These are phyloP conservation scores for Mycena citricolor DNA, from an alignment of 1,284 basidiomycete species.

Conservation along the genomic window DNA sequence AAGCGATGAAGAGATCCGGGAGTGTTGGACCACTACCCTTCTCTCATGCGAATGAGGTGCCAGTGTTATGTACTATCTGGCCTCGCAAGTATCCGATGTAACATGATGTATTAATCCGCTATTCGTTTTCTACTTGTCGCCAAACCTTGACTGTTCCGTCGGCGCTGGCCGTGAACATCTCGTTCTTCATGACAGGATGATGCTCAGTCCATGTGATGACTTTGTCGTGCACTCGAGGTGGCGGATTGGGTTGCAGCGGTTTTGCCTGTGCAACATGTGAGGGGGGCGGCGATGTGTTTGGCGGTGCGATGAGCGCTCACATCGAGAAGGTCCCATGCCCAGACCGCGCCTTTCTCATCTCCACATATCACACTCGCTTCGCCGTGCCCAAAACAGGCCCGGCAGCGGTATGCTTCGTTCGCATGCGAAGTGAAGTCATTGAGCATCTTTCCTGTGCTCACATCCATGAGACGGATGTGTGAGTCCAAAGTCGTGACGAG, in stretches of 20 bases:
- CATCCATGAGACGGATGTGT: conserved; percentile 85
- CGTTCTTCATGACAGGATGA: conserved; percentile 77
- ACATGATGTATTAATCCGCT: conserved; percentile 7
- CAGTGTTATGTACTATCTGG: no score
- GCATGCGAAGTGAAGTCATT: conserved; percentile 83
- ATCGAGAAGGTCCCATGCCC: conserved; percentile 92
- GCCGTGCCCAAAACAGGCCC: conserved; percentile 79
- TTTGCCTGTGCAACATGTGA: conserved; percentile 53
- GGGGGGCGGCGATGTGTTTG: no score
- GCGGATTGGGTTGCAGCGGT: conserved; percentile 62
- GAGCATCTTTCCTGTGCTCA: conserved; percentile 78
- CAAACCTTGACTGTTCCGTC: conserved; percentile 87
- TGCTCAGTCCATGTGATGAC: conserved; percentile 90
- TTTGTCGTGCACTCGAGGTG: conserved; percentile 75
- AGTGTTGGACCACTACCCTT: conserved; percentile 1
- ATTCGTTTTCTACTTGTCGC: conserved; percentile 35
- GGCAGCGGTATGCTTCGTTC: conserved; percentile 76
- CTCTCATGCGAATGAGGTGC: no score
- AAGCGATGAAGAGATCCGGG: no score
- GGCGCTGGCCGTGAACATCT: conserved; percentile 85
- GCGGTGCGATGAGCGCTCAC: no score
- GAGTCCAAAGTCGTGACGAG: conserved; percentile 85
- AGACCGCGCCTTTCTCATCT: conserved; percentile 86
- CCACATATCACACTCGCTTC: conserved; percentile 85
- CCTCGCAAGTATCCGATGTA: no score